These are phyloP conservation scores for Coemansia sp. DNA, from an alignment of 192 early-diverging fungal species.

Conservation along the genomic window DNA sequence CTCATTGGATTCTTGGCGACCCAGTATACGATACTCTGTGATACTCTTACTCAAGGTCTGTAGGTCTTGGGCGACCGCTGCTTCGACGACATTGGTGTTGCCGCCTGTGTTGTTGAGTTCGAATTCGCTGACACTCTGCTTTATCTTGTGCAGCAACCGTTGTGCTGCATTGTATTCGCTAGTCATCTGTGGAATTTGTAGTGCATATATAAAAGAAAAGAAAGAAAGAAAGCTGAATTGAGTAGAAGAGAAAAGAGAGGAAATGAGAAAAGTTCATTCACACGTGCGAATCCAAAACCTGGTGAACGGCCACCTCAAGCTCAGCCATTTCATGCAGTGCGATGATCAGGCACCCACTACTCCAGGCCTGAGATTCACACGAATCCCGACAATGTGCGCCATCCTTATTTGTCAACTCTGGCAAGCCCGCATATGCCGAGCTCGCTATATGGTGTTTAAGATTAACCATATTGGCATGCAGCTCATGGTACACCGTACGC, in stretches of 20 bases:
- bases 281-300: slow-evolving; percentile 19
- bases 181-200: slow-evolving; percentile 18
- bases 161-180: slow-evolving; percentile 58
- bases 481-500: slow-evolving; percentile 66
- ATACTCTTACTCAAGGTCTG: slow-evolving; percentile 47
- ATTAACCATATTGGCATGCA: slow-evolving; percentile 76
- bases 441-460: slow-evolving; percentile 59
- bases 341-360: slow-evolving; percentile 48
- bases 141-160: slow-evolving; percentile 52
- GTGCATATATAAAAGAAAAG: slow-evolving; percentile 2
- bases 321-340: slow-evolving; percentile 40
- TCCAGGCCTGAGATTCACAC: slow-evolving; percentile 95
- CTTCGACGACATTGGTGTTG: slow-evolving; percentile 24
- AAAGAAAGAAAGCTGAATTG: background rate
- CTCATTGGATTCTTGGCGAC: slow-evolving; percentile 47
- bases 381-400: slow-evolving; percentile 80
- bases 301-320: slow-evolving; percentile 35
- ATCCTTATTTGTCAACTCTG: slow-evolving; percentile 93
- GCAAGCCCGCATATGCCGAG: slow-evolving; percentile 84
- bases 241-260: background rate
- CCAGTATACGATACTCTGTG: slow-evolving; percentile 46
- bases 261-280: background rate
- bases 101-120: slow-evolving; percentile 23
- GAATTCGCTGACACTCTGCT: slow-evolving; percentile 51
- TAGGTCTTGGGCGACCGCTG: slow-evolving; percentile 38